Percentiles rank a stretch among this genome's conserved stretches.
Evolutionary conservation across 2,329 filamentous ascomycete genomes (phyloP).

Genomic region (Ophiocordyceps camponoti-saundersi): DNA sequence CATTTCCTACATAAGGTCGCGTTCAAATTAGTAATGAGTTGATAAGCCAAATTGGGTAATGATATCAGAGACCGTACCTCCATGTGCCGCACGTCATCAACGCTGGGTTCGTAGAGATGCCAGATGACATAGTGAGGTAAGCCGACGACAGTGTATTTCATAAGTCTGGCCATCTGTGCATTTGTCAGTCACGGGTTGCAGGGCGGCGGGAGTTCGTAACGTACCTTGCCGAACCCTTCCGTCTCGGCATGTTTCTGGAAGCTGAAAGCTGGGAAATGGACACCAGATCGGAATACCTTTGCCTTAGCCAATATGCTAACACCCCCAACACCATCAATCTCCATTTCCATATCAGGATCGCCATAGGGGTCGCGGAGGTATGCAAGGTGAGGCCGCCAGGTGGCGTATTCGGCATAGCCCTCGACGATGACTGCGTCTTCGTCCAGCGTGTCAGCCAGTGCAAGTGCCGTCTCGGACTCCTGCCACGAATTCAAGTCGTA

Average conservation of each 20-base stretch:
- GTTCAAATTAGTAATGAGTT: conserved; percentile 3
- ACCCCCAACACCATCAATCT: conserved; percentile 92
- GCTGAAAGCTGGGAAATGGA: conserved; percentile 95
- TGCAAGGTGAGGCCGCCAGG: conserved; percentile 91
- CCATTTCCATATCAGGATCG: conserved; percentile 99
- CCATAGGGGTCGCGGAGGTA: conserved; percentile 94
- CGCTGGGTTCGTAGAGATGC: conserved; percentile 98
- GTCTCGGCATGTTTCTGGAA: conserved; percentile 98
- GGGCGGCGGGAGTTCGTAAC: background rate
- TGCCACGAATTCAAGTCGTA: conserved; percentile 99
- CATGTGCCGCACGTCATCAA: conserved; percentile 96
- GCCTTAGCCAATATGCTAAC: conserved; percentile 96
- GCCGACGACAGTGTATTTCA: conserved; percentile 90
- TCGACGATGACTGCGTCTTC: conserved; percentile 98
- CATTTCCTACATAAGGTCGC: conserved; percentile 51
- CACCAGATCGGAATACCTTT: conserved; percentile 82
- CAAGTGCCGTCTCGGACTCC: conserved; percentile 90
- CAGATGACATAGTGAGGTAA: conserved; percentile 97
- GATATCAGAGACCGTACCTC: conserved; percentile 37
- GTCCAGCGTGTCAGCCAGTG: conserved; percentile 83
- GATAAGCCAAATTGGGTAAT: background rate
- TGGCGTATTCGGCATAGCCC: conserved; percentile 96
- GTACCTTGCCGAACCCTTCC: conserved; percentile 94
- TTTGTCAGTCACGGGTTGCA: background rate
- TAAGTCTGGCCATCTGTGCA: conserved; percentile 79